phyloP scores from a whole-genome alignment of 2,329 filamentous ascomycete species.

The Claviceps digitariae region DNA sequence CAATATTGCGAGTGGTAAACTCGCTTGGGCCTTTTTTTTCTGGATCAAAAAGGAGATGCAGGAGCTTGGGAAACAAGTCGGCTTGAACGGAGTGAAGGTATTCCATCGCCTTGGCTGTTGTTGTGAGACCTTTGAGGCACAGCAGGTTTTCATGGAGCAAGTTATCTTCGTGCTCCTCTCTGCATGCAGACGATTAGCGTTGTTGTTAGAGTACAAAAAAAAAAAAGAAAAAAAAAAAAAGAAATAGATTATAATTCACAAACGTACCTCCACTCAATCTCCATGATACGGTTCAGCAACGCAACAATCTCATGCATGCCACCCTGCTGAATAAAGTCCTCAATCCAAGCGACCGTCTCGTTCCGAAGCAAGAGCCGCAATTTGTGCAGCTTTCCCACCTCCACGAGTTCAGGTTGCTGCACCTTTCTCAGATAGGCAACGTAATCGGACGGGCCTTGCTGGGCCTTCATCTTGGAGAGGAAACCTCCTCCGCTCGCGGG shows the following conservation, averaged over 20 bases:
- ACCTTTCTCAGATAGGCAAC: conserved; percentile 74
- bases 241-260: background rate
- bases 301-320: conserved; percentile 88
- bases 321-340: conserved; percentile 75
- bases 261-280: conserved; percentile 85
- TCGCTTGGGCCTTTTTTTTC: conserved; percentile 96
- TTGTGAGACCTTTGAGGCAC: conserved; percentile 88
- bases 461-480: conserved; percentile 57
- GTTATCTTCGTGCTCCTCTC: conserved; percentile 90
- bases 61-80: conserved; percentile 70
- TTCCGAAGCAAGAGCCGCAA: conserved; percentile 78
- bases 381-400: conserved; percentile 93
- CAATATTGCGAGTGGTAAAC: conserved; percentile 82
- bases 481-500: conserved; percentile 44
- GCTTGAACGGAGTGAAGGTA: conserved; percentile 69
- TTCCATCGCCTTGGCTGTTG: conserved; percentile 72
- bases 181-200: no score
- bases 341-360: conserved; percentile 91
- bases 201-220: no score
- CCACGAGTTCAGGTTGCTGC: conserved; percentile 67
- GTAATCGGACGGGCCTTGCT: conserved; percentile 68
- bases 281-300: conserved; percentile 81
- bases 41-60: conserved; percentile 90
- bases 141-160: conserved; percentile 84
- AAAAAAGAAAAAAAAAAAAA: conserved; percentile 3